phyloP scores from a whole-genome alignment of 192 early-diverging fungal species.

The Dispira simplex region DNA sequence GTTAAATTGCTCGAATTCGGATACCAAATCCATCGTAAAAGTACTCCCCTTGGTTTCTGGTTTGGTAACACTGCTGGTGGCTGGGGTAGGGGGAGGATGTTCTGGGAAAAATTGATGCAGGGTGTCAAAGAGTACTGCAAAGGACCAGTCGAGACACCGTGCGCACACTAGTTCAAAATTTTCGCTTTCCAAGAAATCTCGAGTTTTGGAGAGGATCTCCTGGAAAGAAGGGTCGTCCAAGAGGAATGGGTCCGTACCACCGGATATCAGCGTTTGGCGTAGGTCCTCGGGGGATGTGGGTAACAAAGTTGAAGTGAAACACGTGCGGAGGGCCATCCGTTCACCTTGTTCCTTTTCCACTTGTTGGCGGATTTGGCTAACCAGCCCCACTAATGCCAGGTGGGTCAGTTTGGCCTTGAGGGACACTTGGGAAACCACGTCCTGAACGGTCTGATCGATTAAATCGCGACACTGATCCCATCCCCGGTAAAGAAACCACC shows the following conservation, averaged over 20 bases:
- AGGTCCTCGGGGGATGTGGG: background rate
- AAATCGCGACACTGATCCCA: conserved; percentile 54
- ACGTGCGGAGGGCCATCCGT: background rate
- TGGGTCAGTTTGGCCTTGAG: conserved; percentile 47
- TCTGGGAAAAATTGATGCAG: conserved; percentile 32
- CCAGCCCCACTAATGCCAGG: conserved; percentile 35
- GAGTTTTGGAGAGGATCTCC: conserved; percentile 68
- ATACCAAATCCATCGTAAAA: conserved; percentile 25
- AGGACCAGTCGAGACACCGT: conserved; percentile 25
- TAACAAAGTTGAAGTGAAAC: background rate
- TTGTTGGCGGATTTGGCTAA: conserved; percentile 33
- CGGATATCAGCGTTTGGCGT: background rate
- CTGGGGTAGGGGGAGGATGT: conserved; percentile 15
- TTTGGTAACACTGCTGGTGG: background rate
- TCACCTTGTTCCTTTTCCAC: conserved; percentile 31
- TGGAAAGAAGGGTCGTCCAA: conserved; percentile 22
- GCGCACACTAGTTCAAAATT: conserved; percentile 17
- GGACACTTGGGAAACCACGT: conserved; percentile 26
- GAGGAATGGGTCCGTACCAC: background rate
- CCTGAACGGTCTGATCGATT: conserved; percentile 49
- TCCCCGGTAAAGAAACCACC: conserved; percentile 83
- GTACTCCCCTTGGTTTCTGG: conserved; percentile 8
- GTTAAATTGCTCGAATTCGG: conserved; percentile 39
- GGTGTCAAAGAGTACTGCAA: conserved; percentile 23
- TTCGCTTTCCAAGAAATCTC: conserved; percentile 67